These are phyloP conservation scores for Neophaeococcomyces aloes DNA, from an alignment of 2,329 filamentous ascomycete species.

Conservation along the genomic window DNA sequence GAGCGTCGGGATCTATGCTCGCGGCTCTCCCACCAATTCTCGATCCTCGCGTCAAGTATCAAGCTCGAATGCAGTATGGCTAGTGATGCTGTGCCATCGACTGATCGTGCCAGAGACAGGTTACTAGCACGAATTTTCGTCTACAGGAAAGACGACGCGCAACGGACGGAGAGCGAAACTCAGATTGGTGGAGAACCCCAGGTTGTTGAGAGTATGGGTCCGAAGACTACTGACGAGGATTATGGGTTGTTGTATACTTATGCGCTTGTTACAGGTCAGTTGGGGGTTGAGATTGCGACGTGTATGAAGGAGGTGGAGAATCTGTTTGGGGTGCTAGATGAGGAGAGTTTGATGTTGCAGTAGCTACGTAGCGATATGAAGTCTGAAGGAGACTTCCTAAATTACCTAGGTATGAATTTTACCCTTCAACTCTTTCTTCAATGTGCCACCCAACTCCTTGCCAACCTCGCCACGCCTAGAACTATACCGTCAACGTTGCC, in stretches of 20 bases:
- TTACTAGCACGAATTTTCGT: conserved; percentile 79
- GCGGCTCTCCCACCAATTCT: conserved; percentile 78
- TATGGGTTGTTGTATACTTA: conserved; percentile 92
- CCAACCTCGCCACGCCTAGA: no score
- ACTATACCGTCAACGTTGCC: no score
- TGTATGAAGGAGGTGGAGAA: conserved; percentile 47
- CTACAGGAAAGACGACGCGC: conserved; percentile 61
- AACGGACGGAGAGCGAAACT: no score
- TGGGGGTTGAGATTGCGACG: conserved; percentile 45
- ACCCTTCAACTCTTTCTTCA: no score
- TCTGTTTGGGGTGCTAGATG: conserved; percentile 51
- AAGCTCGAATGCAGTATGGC: conserved; percentile 91
- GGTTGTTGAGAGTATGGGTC: no score
- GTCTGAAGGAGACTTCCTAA: no score
- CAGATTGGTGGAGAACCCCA: no score
- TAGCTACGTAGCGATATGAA: no score
- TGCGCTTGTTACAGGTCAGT: conserved; percentile 52
- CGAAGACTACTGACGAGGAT: conserved; percentile 47
- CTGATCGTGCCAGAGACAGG: conserved; percentile 68
- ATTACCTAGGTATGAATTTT: no score
- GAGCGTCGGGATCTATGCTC: conserved; percentile 75
- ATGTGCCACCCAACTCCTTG: no score
- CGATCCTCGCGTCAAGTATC: conserved; percentile 80
- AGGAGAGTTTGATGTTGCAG: conserved; percentile 50
- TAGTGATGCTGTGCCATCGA: conserved; percentile 67